Conservation (phyloP, 441 rosid species). For the Sinapis alba region DNA sequence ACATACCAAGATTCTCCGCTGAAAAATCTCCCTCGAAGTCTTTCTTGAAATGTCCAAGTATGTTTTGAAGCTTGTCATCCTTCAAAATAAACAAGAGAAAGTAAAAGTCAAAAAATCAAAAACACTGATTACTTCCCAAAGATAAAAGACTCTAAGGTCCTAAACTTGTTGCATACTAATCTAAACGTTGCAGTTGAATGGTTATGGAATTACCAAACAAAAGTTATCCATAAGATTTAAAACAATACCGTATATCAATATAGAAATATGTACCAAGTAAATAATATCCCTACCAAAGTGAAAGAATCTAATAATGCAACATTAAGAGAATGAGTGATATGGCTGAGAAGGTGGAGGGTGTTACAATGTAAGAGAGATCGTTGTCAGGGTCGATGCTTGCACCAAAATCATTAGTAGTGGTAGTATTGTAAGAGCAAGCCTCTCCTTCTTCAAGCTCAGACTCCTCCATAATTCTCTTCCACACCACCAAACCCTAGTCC, state of each 20-base stretch:
- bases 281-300: conserved; percentile 23
- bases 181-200: background rate
- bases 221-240: background rate
- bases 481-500: conserved; percentile 55
- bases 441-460: conserved; percentile 98
- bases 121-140: background rate
- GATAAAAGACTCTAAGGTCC: background rate
- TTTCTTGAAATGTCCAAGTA: conserved; percentile 76
- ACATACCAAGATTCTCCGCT: conserved; percentile 76
- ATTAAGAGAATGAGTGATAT: background rate
- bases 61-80: conserved; percentile 75
- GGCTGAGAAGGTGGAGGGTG: conserved; percentile 31
- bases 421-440: conserved; percentile 78
- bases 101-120: conserved; percentile 9
- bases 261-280: conserved; percentile 13
- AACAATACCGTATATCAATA: conserved; percentile 19
- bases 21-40: conserved; percentile 84
- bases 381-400: conserved; percentile 69
- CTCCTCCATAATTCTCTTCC: conserved; percentile 65
- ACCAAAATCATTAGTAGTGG: conserved; percentile 52
- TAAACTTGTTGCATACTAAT: too few species aligned
- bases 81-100: conserved; percentile 39
- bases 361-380: conserved; percentile 84
- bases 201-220: conserved; percentile 6
- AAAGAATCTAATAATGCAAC: conserved; percentile 37